Evolutionary conservation across 768 basidiomycete species (phyloP).

Genomic region (Amanita rubescens): DNA sequence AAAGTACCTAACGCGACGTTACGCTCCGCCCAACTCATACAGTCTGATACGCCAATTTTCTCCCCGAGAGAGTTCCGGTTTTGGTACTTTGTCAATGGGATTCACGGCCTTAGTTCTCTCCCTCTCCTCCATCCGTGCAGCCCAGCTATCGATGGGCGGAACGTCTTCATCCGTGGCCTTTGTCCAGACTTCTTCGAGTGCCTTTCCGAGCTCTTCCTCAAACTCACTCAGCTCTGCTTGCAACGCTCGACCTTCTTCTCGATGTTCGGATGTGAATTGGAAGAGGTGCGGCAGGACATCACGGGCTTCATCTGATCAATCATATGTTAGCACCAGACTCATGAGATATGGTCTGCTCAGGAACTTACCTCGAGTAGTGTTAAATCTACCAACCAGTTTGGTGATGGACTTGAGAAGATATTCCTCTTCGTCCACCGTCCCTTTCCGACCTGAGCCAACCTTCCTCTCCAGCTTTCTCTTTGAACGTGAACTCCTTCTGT

Average conservation of each 20-base stretch:
- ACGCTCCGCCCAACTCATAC: constrained; percentile 20
- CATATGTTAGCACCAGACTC: background rate
- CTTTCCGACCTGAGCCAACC: constrained; percentile 82
- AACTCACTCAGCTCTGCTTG: constrained; percentile 56
- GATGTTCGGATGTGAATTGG: constrained; percentile 60
- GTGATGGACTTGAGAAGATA: constrained; percentile 81
- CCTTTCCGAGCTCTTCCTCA: constrained; percentile 44
- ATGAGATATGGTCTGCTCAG: background rate
- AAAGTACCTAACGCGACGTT: too few relatives aligned
- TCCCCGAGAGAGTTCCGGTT: constrained; percentile 33
- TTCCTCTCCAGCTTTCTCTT: constrained; percentile 85
- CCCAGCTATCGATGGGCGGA: constrained; percentile 36
- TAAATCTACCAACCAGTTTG: constrained; percentile 64
- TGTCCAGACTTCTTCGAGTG: constrained; percentile 64
- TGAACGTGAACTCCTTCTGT: constrained; percentile 69
- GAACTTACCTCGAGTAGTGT: constrained; percentile 51
- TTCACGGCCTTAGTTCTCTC: constrained; percentile 41
- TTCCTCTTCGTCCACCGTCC: constrained; percentile 94
- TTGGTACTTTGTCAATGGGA: constrained; percentile 45
- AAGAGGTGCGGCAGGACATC: constrained; percentile 71
- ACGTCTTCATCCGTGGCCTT: constrained; percentile 29
- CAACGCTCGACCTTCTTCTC: constrained; percentile 54
- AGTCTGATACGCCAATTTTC: constrained; percentile 39
- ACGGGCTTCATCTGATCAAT: constrained; percentile 53
- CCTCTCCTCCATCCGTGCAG: constrained; percentile 44